These are phyloP conservation scores for Boletus tylopilopsis DNA, from an alignment of 768 basidiomycete species.

Conservation along the genomic window DNA sequence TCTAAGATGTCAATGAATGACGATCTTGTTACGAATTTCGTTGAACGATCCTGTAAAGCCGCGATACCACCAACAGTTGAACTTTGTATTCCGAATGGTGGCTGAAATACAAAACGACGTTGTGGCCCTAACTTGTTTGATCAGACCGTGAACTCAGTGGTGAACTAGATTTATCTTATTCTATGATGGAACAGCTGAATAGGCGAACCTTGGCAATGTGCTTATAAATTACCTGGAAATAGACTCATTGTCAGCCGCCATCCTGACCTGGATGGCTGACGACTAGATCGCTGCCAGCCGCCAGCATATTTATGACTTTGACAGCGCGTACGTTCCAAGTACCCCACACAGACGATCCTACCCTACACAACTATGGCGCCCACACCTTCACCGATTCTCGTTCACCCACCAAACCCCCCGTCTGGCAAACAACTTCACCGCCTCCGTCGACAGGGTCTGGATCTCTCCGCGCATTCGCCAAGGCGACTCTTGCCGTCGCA, in stretches of 20 bases:
- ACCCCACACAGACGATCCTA: not conserved
- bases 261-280: slow-evolving; percentile 13
- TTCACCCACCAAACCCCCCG: slow-evolving; percentile 1
- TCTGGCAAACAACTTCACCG: slow-evolving; percentile 9
- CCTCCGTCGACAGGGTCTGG: slow-evolving; percentile 14
- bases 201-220: no score
- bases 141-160: not conserved
- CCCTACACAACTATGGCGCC: slow-evolving; percentile 21
- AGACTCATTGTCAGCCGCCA: slow-evolving; percentile 22
- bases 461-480: slow-evolving; percentile 1
- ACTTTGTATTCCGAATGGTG: not conserved
- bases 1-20: slow-evolving; percentile 30
- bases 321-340: not conserved
- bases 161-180: no score
- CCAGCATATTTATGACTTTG: slow-evolving; percentile 24
- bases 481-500: not conserved
- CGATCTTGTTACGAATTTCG: not conserved
- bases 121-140: not conserved
- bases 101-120: not conserved
- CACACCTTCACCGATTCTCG: slow-evolving; percentile 5
- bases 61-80: not conserved
- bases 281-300: slow-evolving; percentile 18
- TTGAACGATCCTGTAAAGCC: not conserved
- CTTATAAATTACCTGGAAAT: not conserved
- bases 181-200: no score